A percentile compares a stretch with the other conserved stretches of the same genome.
These are phyloP conservation scores for Periconia digitata DNA, from an alignment of 2,329 filamentous ascomycete genomes.

Conservation along the genomic window DNA sequence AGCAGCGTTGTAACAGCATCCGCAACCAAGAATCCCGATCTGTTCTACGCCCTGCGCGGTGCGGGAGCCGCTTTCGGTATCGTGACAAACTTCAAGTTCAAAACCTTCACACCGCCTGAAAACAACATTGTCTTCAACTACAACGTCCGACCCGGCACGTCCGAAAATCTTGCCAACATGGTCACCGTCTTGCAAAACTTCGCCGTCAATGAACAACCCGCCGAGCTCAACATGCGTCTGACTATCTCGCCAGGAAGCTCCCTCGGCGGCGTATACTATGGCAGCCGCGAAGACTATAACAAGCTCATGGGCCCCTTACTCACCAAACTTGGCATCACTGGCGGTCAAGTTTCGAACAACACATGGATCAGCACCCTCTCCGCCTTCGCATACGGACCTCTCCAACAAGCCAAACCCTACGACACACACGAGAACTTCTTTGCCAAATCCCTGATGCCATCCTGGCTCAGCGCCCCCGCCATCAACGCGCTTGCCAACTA, in stretches of 20 bases:
- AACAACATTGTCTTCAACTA: slow-evolving; percentile 29
- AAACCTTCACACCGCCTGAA: slow-evolving; percentile 27
- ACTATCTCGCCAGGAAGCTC: slow-evolving; percentile 18
- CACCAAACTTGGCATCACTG: slow-evolving; percentile 16
- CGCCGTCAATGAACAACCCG: slow-evolving; percentile 21
- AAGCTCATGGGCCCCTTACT: slow-evolving; percentile 26
- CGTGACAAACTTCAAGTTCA: slow-evolving; percentile 39
- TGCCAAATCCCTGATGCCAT: slow-evolving; percentile 30
- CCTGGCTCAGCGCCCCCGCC: slow-evolving; percentile 16
- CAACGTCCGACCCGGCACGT: slow-evolving; percentile 15
- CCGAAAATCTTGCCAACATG: slow-evolving; percentile 16
- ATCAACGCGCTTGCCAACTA: slow-evolving; percentile 24
- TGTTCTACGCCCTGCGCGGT: slow-evolving; percentile 46
- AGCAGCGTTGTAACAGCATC: slow-evolving; percentile 41
- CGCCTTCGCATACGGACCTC: slow-evolving; percentile 19
- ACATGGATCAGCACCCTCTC: slow-evolving; percentile 26
- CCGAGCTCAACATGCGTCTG: slow-evolving; percentile 30
- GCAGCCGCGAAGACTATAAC: slow-evolving; percentile 22
- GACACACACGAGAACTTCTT: slow-evolving; percentile 31
- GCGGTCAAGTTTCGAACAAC: slow-evolving; percentile 11
- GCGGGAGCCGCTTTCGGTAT: slow-evolving; percentile 45
- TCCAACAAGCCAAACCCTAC: slow-evolving; percentile 22
- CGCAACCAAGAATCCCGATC: slow-evolving; percentile 34
- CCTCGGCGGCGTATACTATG: slow-evolving; percentile 31
- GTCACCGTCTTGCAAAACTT: slow-evolving; percentile 27